Evolutionary conservation across 202 grass and related monocot species (phyloP), one percentile per base, ranked within the genome.

Genomic region (Bolboschoenoplectus hybrid): DNA sequence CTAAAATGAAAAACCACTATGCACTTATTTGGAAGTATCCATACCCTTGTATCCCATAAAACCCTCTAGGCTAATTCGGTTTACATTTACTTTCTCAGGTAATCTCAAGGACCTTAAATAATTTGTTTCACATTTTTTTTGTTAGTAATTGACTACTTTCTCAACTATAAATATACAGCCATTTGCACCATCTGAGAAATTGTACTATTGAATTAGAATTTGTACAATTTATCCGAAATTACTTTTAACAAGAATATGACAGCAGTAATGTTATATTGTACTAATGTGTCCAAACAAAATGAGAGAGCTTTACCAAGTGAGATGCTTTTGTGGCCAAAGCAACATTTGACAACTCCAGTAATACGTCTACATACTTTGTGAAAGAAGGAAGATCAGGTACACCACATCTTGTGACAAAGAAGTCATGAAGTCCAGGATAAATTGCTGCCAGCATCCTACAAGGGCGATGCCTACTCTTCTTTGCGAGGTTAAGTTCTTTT

Each of bases 371-470:
- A 83, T 98, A 98, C 58, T 83, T 82, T 6, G 60, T 60, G 88
- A 89, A 86, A 61, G 74, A 68, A 83, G 96, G 96, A 66, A 88
- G 80, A 65, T 95, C 90, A 81, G 81, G 80, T 51, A 98, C 89
- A 88, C 88, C 91, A 45, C 90, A 98, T 36, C 67, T 74, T 58
- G 84, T 83, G 46, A 86, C 91, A 90, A 98, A 98, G 55, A 98
- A 95, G 38, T 95, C 90, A 81, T 80, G 88, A 67, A 98, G 93
- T 61, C 74, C 90, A 82, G 96, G 91, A 89, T 95, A 98, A 44
- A 86, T 71, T 74, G 50, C 45, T 65, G 91, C 90, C 58, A 98
- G 44, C 78, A 86, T 89, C 87, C 78, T 89, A 88, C 92, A 94
- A 13, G 87, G 90, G 80, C 88, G 79, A 39, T 34, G 64, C 19